Base-by-base conservation (phyloP, 805 yeast species). In the Yamadazyma tumulicola region DNA sequence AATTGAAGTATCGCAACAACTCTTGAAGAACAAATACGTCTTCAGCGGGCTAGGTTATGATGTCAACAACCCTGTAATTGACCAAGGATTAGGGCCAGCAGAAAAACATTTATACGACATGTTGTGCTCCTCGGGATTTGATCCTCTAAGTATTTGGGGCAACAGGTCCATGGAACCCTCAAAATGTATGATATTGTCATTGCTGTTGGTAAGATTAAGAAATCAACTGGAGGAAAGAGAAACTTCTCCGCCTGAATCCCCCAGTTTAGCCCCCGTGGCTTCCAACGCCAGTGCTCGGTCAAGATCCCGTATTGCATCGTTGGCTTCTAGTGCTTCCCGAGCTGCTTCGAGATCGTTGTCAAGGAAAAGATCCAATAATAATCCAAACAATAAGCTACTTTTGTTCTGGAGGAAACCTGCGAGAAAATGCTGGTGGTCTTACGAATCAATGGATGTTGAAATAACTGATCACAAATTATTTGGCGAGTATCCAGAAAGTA, bases 371-470 rank as follows among this genome's bases (percentile, higher is more conserved):
- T 51, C 42, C 46, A 59, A 38, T 54, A 30, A 37, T 7, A 77
- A 69, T 53, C 59, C 47, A 16, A 64, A 56, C 46, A 61, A 67
- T 4, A 93, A 93, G 57, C 70, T 93, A 33, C 67, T 93, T 23
- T 64, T 93, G 34, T 93, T 93, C 54, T 93, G 98, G 97, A 75
- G 95, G 43, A 93, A 93, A 55, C 98, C 98, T 1, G 98, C 98
- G 2, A 75, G 97, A 53, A 93, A 93, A 55, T 93, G 98, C 64
- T 93, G 98, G 98, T 93, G 98, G 98, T 73, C 85, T 5, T 77
- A 79, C 54, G 75, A 77, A 28, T 66, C 59, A 19, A 59, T 76
- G 14, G 79, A 76, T 6, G 55, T 76, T 15, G 59, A 59, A 22
- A 44, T 74, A 4, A 41, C 54, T 46, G 49, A 45, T 16, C 52